A percentile compares a stretch with the other conserved stretches of the same genome.
Evolutionary conservation across 257 asterid genomes (phyloP).

Genomic region (Petunia secreta): DNA sequence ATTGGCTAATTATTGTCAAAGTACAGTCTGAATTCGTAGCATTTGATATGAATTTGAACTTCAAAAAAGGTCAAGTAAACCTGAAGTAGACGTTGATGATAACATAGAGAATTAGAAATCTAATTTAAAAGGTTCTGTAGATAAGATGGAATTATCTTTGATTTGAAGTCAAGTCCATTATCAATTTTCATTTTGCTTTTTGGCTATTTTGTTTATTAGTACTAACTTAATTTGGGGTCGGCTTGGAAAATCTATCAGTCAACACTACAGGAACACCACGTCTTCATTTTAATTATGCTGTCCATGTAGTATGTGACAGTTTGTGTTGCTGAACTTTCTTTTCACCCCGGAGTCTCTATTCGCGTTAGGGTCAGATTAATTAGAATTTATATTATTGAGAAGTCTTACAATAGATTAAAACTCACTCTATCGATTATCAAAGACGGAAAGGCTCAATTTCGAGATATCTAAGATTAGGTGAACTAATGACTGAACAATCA

Average conservation of each 20-base stretch:
- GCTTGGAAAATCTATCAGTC: neutral
- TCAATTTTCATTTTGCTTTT: neutral
- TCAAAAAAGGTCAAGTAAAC: neutral
- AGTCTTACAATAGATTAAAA: no score
- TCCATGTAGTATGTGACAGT: neutral
- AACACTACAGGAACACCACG: neutral
- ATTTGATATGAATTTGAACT: neutral
- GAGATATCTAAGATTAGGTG: no score
- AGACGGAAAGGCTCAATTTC: no score
- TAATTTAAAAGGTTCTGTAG: neutral
- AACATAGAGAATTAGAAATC: constrained; percentile 7
- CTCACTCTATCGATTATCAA: no score
- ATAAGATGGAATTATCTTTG: constrained; percentile 1
- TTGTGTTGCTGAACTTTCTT: neutral
- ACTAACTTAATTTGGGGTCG: neutral
- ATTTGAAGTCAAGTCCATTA: neutral
- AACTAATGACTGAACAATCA: no score
- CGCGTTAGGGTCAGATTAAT: no score
- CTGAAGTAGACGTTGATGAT: constrained; percentile 2
- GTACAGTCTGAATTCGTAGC: neutral
- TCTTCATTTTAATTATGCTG: constrained; percentile 2
- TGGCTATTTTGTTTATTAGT: neutral
- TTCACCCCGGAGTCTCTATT: no score
- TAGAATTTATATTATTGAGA: no score
- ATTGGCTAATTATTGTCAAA: neutral